Percentiles rank a stretch among this genome's conserved stretches.
phyloP scores from a whole-genome alignment of 192 early-diverging fungal species.

The Jimgerdemannia flammicorona region DNA sequence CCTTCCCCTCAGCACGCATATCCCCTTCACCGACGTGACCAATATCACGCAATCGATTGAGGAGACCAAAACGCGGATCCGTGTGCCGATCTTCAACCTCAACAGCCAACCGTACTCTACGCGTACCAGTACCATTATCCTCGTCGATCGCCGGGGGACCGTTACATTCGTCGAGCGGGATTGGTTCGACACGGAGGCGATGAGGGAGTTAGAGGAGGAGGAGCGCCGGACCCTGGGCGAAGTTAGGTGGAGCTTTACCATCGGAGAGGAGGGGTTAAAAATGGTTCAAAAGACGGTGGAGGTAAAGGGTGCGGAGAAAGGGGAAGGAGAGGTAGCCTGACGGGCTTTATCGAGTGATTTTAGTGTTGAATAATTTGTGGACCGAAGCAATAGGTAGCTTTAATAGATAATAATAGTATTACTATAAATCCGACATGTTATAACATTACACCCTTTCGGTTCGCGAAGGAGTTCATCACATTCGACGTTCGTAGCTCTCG shows the following conservation, averaged over 20 bases:
- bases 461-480: no score
- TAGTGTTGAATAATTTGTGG: no score
- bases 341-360: no score
- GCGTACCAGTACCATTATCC: constrained; percentile 31
- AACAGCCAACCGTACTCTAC: constrained; percentile 24
- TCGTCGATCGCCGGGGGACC: constrained; percentile 31
- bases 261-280: background rate
- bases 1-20: background rate
- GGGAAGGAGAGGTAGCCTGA: no score
- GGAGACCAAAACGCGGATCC: background rate
- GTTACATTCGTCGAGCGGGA: constrained; percentile 32
- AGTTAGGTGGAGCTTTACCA: background rate
- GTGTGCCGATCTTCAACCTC: background rate
- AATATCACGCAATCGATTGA: background rate
- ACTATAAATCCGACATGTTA: no score
- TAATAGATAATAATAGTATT: no score
- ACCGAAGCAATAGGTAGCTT: no score
- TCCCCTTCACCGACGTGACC: background rate
- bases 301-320: background rate
- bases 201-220: background rate
- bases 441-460: no score
- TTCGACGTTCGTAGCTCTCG: no score
- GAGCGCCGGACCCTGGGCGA: background rate
- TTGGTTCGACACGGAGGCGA: background rate
- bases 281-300: background rate